Base-by-base conservation (phyloP, 208 protist species). In the Leptomonas seymouri region DNA sequence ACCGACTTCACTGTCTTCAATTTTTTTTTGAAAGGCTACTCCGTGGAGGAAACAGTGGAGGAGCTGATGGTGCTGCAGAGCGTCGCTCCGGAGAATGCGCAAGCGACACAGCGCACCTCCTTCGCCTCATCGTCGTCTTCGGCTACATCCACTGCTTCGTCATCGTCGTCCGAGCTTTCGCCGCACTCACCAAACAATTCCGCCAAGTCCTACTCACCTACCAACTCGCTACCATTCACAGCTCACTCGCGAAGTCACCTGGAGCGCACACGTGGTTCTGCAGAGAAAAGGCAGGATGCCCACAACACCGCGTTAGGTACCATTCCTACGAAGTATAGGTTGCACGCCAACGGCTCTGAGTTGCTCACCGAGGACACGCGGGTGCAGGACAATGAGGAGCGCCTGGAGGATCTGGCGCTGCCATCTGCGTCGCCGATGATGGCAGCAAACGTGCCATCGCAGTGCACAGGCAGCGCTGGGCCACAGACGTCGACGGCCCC, bases 1-100 rank as follows among this genome's bases (percentile, higher is more conserved):
- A 67, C 94, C n/a, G 87, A 94, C 66, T 88, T 93, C 60, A 67
- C 63, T 30, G 62, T 86, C 30, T 90, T 93, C n/a, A 49, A 69
- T 23, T 81, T 80, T 39, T 94, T 90, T 70, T 62, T 90, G 1
- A 78, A 72, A 1, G 89, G 91, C 28, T 84, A 80, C 76, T 85
- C 88, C 0, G 76, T 82, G 0, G 89, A 94, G n/a, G 87, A 94
- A 61, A 76, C 81, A 16, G 84, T 93, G 12, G 80, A 90, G 60
- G 66, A 84, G 23, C 74, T 91, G 20, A 74, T 86, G 71, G 54
- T 62, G 31, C n/a, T 71, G 70, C 65, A 72, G 49, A 63, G 31
- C n/a, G 25, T 23, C 1, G n/a, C 25, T 23, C 30, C 59, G 3
- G 59, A 56, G n/a, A 53, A 54, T 21, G 7, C 67, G 3, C 27